These are phyloP conservation scores for Boechera retrofracta DNA, from an alignment of 345 rosid species.

Conservation along the genomic window DNA sequence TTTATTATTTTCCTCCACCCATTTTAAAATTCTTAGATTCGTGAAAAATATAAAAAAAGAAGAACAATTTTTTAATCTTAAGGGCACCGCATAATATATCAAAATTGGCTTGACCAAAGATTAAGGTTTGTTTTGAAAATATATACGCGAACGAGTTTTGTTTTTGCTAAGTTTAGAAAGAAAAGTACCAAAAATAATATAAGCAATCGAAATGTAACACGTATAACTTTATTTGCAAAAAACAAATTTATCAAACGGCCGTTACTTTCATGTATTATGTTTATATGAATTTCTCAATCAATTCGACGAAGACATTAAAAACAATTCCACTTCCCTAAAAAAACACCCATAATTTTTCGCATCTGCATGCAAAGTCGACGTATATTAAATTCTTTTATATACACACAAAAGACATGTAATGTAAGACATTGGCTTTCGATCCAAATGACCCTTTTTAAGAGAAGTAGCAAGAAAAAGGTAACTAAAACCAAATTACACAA, in stretches of 20 bases:
- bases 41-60: not conserved
- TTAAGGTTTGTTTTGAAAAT: too few relatives aligned
- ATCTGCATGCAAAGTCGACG: constrained; percentile 41
- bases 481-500: constrained; percentile 6
- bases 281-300: constrained; percentile 4
- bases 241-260: not conserved
- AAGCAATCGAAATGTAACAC: not conserved
- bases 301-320: not conserved
- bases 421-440: constrained; percentile 42
- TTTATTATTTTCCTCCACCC: not conserved
- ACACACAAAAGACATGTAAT: constrained; percentile 29
- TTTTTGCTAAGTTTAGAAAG: not conserved
- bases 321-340: constrained; percentile 9
- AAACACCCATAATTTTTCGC: constrained; percentile 10
- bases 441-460: constrained; percentile 30
- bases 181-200: not conserved
- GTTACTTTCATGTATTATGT: constrained; percentile 24
- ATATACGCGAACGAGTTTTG: not conserved
- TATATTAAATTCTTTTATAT: constrained; percentile 1
- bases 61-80: not conserved
- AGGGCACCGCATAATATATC: not conserved
- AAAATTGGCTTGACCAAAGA: not conserved
- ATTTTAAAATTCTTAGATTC: not conserved
- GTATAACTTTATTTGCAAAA: not conserved
- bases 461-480: constrained; percentile 26